These are phyloP conservation scores for Helminthosporium solani DNA, from an alignment of 2,329 filamentous ascomycete genomes.

Conservation along the genomic window DNA sequence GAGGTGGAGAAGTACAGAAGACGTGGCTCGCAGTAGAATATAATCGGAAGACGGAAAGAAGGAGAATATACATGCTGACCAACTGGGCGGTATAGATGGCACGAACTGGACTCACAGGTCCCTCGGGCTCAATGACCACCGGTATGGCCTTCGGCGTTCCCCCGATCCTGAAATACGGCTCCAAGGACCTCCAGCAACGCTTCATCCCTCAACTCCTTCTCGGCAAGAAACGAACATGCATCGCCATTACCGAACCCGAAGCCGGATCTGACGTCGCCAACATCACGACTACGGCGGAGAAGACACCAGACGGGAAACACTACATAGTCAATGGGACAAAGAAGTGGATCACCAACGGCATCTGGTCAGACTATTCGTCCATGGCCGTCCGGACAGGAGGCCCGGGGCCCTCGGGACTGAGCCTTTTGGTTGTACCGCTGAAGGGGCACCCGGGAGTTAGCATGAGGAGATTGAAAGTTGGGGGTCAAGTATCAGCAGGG, in stretches of 20 bases:
- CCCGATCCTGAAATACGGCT: constrained; percentile 68
- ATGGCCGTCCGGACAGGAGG: constrained; percentile 76
- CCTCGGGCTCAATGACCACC: constrained; percentile 63
- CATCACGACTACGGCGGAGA: constrained; percentile 66
- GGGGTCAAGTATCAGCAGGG: constrained; percentile 64
- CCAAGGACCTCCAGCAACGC: constrained; percentile 59
- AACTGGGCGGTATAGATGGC: constrained; percentile 52
- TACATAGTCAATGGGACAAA: constrained; percentile 75
- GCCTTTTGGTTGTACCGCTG: constrained; percentile 69
- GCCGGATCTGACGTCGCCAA: constrained; percentile 74
- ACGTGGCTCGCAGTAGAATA: too few species aligned
- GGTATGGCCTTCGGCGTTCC: constrained; percentile 72
- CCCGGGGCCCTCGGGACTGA: constrained; percentile 62
- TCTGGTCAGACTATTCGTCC: constrained; percentile 66
- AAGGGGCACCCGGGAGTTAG: constrained; percentile 65
- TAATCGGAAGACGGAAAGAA: background rate
- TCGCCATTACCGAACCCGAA: constrained; percentile 76
- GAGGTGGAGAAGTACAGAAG: too few species aligned
- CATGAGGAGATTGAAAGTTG: constrained; percentile 67
- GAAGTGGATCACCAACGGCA: constrained; percentile 65
- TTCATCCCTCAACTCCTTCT: constrained; percentile 68
- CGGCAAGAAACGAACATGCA: constrained; percentile 67
- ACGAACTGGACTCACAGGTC: constrained; percentile 64
- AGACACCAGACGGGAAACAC: constrained; percentile 62
- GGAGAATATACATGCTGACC: background rate